A percentile compares a stretch with the other conserved stretches of the same genome.
Conservation (phyloP, 306 rosid species). For the Myrica gale region DNA sequence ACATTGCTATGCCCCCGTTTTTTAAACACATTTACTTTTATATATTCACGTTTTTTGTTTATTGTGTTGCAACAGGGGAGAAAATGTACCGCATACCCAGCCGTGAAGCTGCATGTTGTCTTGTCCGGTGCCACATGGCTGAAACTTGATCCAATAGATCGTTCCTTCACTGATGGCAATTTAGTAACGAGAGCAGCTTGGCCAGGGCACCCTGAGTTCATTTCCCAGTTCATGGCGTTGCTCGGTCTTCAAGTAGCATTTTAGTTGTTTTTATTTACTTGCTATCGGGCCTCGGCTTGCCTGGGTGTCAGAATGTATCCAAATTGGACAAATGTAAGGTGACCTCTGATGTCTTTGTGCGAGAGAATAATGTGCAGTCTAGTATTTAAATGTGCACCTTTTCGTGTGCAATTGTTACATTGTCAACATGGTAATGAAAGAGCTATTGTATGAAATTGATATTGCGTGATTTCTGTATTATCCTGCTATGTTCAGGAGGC, state of each 20-base stretch:
- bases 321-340: no score
- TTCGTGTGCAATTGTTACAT: no score
- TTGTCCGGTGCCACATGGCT: slow-evolving; percentile 76
- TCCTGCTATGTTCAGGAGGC: no score
- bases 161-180: slow-evolving; percentile 85
- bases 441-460: no score
- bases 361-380: no score
- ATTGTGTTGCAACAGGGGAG: slow-evolving; percentile 50
- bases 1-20: no score
- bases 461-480: no score
- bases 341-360: no score
- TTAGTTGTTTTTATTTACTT: slow-evolving; percentile 22
- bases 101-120: slow-evolving; percentile 70
- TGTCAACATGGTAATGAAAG: no score
- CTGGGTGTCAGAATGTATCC: background rate
- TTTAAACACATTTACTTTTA: no score
- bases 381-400: no score
- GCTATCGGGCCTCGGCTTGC: background rate
- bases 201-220: slow-evolving; percentile 86
- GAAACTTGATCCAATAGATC: slow-evolving; percentile 79
- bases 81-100: slow-evolving; percentile 87
- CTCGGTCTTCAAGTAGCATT: slow-evolving; percentile 60
- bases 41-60: background rate
- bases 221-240: slow-evolving; percentile 70
- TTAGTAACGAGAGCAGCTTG: slow-evolving; percentile 86